Conservation (phyloP, 179 eudicot species). For the Silene vulgaris region DNA sequence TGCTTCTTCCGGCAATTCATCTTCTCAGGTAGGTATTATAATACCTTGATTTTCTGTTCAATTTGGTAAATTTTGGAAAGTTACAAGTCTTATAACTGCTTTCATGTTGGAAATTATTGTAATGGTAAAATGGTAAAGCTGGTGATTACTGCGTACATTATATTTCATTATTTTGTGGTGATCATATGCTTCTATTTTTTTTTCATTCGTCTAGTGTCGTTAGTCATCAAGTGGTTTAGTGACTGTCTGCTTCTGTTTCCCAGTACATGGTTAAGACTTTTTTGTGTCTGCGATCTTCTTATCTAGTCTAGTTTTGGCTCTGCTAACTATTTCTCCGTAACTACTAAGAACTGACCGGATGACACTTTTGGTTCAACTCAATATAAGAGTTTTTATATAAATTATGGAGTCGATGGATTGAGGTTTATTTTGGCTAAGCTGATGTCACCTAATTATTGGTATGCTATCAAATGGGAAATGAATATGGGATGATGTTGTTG, state of each 20-base stretch:
- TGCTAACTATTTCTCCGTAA: background rate
- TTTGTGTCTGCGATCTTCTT: background rate
- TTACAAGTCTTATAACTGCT: background rate
- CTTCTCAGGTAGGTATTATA: slow-evolving; percentile 44
- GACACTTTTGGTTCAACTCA: background rate
- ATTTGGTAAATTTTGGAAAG: slow-evolving; percentile 1
- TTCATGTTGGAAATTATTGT: background rate
- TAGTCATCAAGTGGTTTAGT: background rate
- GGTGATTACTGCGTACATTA: background rate
- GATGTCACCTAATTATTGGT: background rate
- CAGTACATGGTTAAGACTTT: background rate
- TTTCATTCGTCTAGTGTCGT: background rate
- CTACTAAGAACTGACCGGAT: background rate
- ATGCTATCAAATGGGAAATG: background rate
- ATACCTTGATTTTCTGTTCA: background rate
- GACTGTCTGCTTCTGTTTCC: background rate
- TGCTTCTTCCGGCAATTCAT: slow-evolving; percentile 46
- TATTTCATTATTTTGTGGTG: background rate
- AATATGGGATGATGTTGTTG: background rate
- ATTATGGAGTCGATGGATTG: too few relatives aligned
- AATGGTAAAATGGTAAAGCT: background rate
- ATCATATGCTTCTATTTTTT: too few relatives aligned
- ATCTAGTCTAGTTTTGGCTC: background rate
- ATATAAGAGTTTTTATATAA: too few relatives aligned
- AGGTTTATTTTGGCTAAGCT: background rate